These are phyloP conservation scores for Beauveria varroae DNA, from an alignment of 2,329 filamentous ascomycete genomes.

Conservation along the genomic window DNA sequence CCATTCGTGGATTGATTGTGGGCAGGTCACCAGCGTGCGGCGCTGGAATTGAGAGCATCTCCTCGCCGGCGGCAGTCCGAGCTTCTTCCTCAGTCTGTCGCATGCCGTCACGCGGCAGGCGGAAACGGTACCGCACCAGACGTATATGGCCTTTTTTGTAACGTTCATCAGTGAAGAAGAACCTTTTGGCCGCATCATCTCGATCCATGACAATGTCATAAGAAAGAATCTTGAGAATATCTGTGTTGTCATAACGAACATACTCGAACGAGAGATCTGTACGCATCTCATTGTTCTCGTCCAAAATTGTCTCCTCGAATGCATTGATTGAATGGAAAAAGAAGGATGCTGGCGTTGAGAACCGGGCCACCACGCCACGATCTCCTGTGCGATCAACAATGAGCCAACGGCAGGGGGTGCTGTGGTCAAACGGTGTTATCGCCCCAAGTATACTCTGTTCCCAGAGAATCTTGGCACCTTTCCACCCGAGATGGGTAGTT, in stretches of 20 bases:
- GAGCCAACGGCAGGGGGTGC: conserved; percentile 58
- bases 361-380: conserved; percentile 60
- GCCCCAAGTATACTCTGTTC: conserved; percentile 61
- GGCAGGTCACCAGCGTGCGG: conserved; percentile 57
- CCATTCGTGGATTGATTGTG: conserved; percentile 52
- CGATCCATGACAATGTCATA: conserved; percentile 58
- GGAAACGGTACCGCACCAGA: conserved; percentile 38
- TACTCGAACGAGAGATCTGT: conserved; percentile 58
- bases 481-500: conserved; percentile 50
- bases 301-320: conserved; percentile 51
- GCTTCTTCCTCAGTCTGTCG: conserved; percentile 9
- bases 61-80: conserved; percentile 19
- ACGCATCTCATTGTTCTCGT: conserved; percentile 22
- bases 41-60: conserved; percentile 39
- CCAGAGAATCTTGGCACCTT: conserved; percentile 55
- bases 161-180: conserved; percentile 33
- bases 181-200: conserved; percentile 35
- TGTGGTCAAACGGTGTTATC: conserved; percentile 54
- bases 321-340: conserved; percentile 76
- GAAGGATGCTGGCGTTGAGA: conserved; percentile 62
- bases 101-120: conserved; percentile 20
- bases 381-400: conserved; percentile 59
- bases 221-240: conserved; percentile 61
- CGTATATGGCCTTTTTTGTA: conserved; percentile 28
- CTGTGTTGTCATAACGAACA: conserved; percentile 53